Evolutionary conservation across 1,284 basidiomycete species (phyloP), one percentile per base, ranked within the genome.

Genomic region (Leccinum brunneo-olivaceum): DNA sequence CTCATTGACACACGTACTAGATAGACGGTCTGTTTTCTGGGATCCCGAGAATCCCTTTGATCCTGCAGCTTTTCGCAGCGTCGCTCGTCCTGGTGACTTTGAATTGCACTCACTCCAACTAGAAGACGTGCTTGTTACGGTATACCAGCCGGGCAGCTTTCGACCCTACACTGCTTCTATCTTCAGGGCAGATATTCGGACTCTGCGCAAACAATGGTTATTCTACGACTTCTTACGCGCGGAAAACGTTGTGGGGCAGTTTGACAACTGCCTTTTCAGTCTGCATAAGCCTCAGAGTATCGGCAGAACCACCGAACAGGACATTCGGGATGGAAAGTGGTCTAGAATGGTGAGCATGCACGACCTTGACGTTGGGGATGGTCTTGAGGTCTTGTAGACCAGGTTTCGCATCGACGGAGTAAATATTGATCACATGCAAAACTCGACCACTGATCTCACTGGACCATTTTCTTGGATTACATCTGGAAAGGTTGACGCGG

Each of bases 381-480:
- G 28, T 14, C 16, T 41, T 56, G 35, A 50, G 34, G 32, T 10
- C 40, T 41, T 45, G 8, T 54, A 93, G 90, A 89, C 94, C 6
- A 88, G 95, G 34, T 84, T 98, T 63, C 83, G 95, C 11, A 93
- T 98, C 45, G 95, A 99, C 61, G 95, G 96, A 16, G 83, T 98
- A 39, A 94, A 91, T 50, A 85, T 99, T 55, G 96, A 99, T 66
- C 95, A 99, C 60, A 73, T 97, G 34, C 91, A 98, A 67, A 82
- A 84, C 40, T 84, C 87, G 40, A 81, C 84, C 2, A 84, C 84
- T 5, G 77, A 81, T 15, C 47, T 48, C 48, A 85, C 84, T 50
- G 92, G 95, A 0, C 93, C 95, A 4, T 83, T 98, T 48, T 91
- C 90, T 4, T 98, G 96, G 95, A 92, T 99, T 51, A 89, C 86